phyloP scores from a whole-genome alignment of 73 alveolate genomes.

The Paramecium caudatum region DNA sequence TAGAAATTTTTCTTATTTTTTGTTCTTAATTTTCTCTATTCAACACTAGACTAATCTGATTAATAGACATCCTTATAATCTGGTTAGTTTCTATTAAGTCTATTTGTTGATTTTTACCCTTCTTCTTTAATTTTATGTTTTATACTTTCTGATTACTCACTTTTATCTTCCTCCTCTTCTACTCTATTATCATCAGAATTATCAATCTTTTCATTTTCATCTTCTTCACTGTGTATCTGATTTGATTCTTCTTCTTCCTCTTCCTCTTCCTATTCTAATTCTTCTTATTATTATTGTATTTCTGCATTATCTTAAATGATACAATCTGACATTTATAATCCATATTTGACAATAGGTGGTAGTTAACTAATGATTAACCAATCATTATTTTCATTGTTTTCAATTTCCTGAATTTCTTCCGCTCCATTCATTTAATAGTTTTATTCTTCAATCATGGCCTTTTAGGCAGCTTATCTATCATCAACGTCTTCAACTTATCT shows the following conservation, averaged over 20 bases:
- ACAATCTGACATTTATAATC: slow-evolving; percentile 55
- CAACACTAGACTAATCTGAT: too few species aligned
- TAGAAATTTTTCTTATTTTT: too few species aligned
- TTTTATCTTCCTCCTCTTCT: not conserved
- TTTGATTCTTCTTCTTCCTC: slow-evolving; percentile 65
- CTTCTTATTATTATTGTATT: slow-evolving; percentile 54
- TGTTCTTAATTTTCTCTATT: too few species aligned
- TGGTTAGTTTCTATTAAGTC: too few species aligned
- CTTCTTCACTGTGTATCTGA: slow-evolving; percentile 28
- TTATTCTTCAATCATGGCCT: slow-evolving; percentile 71
- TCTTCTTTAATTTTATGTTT: too few species aligned
- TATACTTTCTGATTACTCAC: too few species aligned
- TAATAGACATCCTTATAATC: too few species aligned
- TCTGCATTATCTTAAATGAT: slow-evolving; percentile 53
- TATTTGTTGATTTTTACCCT: too few species aligned
- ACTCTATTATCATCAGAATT: slow-evolving; percentile 10
- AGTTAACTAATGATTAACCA: slow-evolving; percentile 45
- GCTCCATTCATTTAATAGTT: slow-evolving; percentile 63
- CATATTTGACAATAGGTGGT: slow-evolving; percentile 75
- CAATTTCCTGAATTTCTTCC: slow-evolving; percentile 72
- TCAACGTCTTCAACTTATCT: slow-evolving; percentile 72
- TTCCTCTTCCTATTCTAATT: slow-evolving; percentile 63
- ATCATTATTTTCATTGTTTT: slow-evolving; percentile 61
- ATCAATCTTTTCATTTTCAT: slow-evolving; percentile 43
- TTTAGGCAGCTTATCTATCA: slow-evolving; percentile 69